Conservation (phyloP, 805 yeast species). For the Ogataea dorogensis region DNA sequence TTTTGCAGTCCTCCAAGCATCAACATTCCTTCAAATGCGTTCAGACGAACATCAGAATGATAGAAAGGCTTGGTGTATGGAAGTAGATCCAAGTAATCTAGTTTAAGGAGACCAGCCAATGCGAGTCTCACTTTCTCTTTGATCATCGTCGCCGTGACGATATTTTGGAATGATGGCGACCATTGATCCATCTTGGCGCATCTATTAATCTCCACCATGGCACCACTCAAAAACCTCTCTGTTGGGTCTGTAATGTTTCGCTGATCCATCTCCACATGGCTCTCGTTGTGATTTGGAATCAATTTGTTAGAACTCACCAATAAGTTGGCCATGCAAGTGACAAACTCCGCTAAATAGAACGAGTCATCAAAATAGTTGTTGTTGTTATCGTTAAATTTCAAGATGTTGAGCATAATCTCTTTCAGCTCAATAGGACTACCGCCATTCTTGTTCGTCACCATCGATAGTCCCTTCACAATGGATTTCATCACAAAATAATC, state of each 20-base stretch:
- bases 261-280: slow-evolving; percentile 15
- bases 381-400: slow-evolving; percentile 83
- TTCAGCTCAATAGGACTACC: slow-evolving; percentile 55
- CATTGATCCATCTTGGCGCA: slow-evolving; percentile 78
- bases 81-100: slow-evolving; percentile 55
- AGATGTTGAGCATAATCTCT: slow-evolving; percentile 61
- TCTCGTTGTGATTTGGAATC: slow-evolving; percentile 25
- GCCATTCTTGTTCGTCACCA: slow-evolving; percentile 60
- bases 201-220: slow-evolving; percentile 68
- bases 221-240: slow-evolving; percentile 42
- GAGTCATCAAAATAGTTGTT: slow-evolving; percentile 75
- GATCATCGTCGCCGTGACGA: slow-evolving; percentile 56
- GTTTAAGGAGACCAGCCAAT: slow-evolving; percentile 48
- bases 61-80: slow-evolving; percentile 48
- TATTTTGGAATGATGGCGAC: slow-evolving; percentile 70
- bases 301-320: slow-evolving; percentile 27
- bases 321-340: slow-evolving; percentile 48
- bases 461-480: slow-evolving; percentile 60
- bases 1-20: slow-evolving; percentile 77
- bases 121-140: slow-evolving; percentile 60
- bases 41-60: slow-evolving; percentile 53
- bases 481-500: slow-evolving; percentile 67
- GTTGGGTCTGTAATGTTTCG: slow-evolving; percentile 28
- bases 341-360: slow-evolving; percentile 57
- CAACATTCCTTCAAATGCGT: slow-evolving; percentile 70